Evolutionary conservation across 495 filamentous ascomycete species (phyloP).

Genomic region (Geopyxis carbonaria): DNA sequence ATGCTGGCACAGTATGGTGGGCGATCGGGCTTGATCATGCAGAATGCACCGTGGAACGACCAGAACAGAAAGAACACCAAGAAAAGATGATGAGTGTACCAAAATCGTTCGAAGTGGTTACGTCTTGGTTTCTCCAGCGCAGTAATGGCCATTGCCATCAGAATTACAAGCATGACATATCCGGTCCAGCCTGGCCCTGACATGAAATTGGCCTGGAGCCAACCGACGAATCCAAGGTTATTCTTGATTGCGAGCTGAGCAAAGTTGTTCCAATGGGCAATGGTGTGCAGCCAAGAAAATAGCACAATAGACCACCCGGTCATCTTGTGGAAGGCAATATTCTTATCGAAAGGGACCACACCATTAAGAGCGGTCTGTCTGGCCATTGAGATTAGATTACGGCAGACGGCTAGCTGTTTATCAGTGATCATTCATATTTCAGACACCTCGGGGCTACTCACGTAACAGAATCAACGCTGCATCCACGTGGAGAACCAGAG

Average conservation of each 20-base stretch:
- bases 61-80: slow-evolving; percentile 68
- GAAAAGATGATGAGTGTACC: slow-evolving; percentile 65
- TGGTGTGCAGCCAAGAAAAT: slow-evolving; percentile 65
- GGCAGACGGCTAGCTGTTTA: slow-evolving; percentile 42
- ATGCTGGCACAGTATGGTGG: slow-evolving; percentile 48
- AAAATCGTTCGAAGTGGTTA: slow-evolving; percentile 62
- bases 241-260: slow-evolving; percentile 54
- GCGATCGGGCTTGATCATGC: slow-evolving; percentile 63
- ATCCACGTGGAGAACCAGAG: slow-evolving; percentile 57
- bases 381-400: slow-evolving; percentile 57
- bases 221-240: slow-evolving; percentile 54
- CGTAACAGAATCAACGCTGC: slow-evolving; percentile 56
- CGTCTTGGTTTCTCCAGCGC: slow-evolving; percentile 51
- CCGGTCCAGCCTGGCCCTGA: slow-evolving; percentile 66
- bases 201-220: slow-evolving; percentile 47
- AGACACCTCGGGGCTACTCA: slow-evolving; percentile 10
- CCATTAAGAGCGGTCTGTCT: slow-evolving; percentile 59
- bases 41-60: slow-evolving; percentile 63
- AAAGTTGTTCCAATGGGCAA: slow-evolving; percentile 68
- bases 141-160: slow-evolving; percentile 52
- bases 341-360: slow-evolving; percentile 66
- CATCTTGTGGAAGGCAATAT: slow-evolving; percentile 66
- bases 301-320: slow-evolving; percentile 67
- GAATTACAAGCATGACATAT: slow-evolving; percentile 53
- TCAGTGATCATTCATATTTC: slow-evolving; percentile 5